Conservation (phyloP, 768 basidiomycete species). For the Pleurotus ostreatus region DNA sequence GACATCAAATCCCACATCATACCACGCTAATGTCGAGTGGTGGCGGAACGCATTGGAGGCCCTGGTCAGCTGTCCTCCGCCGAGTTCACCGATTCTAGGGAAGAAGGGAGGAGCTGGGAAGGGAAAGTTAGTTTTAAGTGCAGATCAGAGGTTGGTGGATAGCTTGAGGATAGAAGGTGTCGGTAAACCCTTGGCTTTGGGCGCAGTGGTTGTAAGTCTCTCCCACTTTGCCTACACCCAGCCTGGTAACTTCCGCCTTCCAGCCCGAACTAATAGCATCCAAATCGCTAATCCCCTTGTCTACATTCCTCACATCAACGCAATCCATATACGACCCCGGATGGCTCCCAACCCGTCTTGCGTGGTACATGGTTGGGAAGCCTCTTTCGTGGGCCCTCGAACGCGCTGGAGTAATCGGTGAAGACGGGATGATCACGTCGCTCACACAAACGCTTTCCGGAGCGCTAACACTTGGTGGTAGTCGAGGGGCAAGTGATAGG, state of each 20-base stretch:
- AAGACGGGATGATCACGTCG: slow-evolving; percentile 38
- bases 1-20: slow-evolving; percentile 79
- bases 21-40: slow-evolving; percentile 80
- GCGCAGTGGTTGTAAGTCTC: slow-evolving; percentile 67
- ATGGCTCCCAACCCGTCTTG: slow-evolving; percentile 63
- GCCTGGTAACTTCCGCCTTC: slow-evolving; percentile 12
- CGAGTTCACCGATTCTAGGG: too few relatives aligned
- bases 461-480: slow-evolving; percentile 13
- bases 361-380: slow-evolving; percentile 66
- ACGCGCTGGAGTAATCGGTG: slow-evolving; percentile 69
- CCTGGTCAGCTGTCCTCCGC: slow-evolving; percentile 37
- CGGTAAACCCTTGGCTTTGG: slow-evolving; percentile 72
- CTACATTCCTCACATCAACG: slow-evolving; percentile 51
- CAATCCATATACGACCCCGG: slow-evolving; percentile 66
- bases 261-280: slow-evolving; percentile 53
- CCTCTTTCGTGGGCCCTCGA: slow-evolving; percentile 88
- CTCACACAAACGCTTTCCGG: slow-evolving; percentile 17
- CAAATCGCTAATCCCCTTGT: slow-evolving; percentile 41
- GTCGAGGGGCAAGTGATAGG: not conserved
- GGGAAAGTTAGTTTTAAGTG: slow-evolving; percentile 57
- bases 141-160: slow-evolving; percentile 50
- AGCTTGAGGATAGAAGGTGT: slow-evolving; percentile 59
- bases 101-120: not conserved
- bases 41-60: slow-evolving; percentile 71
- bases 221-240: not conserved